Evolutionary conservation across 2,329 filamentous ascomycete species (phyloP), one percentile per base, ranked within the genome.

Genomic region (Berkeleyomyces rouxiae): DNA sequence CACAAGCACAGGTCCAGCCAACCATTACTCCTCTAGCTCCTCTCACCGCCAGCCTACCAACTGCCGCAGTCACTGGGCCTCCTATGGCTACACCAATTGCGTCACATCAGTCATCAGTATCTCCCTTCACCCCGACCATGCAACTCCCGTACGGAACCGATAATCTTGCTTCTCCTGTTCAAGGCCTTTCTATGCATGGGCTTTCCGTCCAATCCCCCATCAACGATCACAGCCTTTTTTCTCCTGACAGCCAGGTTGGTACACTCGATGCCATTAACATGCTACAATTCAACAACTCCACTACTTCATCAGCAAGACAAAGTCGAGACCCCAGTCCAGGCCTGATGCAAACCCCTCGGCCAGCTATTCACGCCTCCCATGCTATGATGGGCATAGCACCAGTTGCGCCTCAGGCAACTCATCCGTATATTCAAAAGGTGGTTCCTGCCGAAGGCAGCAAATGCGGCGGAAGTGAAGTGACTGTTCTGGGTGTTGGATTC

Each of bases 401-500:
- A 4, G 61, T 59, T n/a, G 51, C 47, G 4, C 47, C 58, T n/a
- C 47, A 60, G 23, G 42, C 44, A 7, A 62, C 67, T 0, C 70
- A 73, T 9, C 76, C 80, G 2, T 82, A 85, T 16, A 92, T 95
- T 31, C 85, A 89, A 70, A 92, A 91, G 71, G 79, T 96, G 65
- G 88, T 93, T 43, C 90, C 91, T 0, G 81, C 80, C 39, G 88
- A 95, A 71, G 90, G 90, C 0, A 88, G 90, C 5, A 88, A 85
- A 64, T 83, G 82, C 43, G 90, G 90, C 64, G 90, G 90, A 49
- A 90, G 89, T 61, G 90, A 96, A 71, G 89, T 96, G 2, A 92
- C 88, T 0, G 82, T 93, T 63, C 77, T 95, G 7, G 90, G 91
- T 16, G 87, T 84, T 66, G 83, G 85, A 11, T 95, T 96, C 71